Conservation (phyloP, 2,329 filamentous ascomycete genomes). For the Capronia americana region DNA sequence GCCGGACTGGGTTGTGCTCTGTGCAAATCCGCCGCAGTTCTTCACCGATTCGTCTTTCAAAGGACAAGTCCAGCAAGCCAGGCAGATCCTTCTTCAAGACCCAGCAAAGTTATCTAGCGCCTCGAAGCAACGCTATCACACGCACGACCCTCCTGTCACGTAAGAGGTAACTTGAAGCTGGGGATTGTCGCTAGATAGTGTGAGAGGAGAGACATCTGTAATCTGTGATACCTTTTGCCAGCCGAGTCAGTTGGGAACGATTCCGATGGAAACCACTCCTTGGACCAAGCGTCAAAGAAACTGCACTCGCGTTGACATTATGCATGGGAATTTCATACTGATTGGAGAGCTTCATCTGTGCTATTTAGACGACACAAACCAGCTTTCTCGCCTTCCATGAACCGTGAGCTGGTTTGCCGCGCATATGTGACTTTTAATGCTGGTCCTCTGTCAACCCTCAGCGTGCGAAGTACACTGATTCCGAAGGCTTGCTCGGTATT, state of each 20-base stretch:
- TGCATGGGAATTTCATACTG: not conserved
- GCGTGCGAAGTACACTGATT: not conserved
- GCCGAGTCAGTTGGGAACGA: not conserved
- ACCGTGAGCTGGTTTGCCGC: not conserved
- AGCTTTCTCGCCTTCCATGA: not conserved
- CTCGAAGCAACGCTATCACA: not conserved
- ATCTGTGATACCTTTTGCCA: not conserved
- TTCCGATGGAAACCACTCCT: not conserved
- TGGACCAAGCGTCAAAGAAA: not conserved
- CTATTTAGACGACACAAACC: not conserved
- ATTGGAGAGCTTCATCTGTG: not conserved
- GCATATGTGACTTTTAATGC: not conserved
- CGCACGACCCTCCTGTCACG: not conserved
- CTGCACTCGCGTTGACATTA: not conserved
- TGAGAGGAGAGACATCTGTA: not conserved
- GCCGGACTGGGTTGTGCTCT: too few relatives aligned
- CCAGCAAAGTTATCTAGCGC: not conserved
- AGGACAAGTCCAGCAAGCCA: too few relatives aligned
- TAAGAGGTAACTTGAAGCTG: not conserved
- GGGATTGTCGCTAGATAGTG: not conserved
- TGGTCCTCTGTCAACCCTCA: not conserved
- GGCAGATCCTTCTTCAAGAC: not conserved
- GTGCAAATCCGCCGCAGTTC: too few relatives aligned
- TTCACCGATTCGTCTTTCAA: too few relatives aligned
- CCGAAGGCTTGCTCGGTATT: not conserved